These are phyloP conservation scores for Apostasia shenzhenica DNA, from an alignment of 106 monocot genomes.

Conservation along the genomic window DNA sequence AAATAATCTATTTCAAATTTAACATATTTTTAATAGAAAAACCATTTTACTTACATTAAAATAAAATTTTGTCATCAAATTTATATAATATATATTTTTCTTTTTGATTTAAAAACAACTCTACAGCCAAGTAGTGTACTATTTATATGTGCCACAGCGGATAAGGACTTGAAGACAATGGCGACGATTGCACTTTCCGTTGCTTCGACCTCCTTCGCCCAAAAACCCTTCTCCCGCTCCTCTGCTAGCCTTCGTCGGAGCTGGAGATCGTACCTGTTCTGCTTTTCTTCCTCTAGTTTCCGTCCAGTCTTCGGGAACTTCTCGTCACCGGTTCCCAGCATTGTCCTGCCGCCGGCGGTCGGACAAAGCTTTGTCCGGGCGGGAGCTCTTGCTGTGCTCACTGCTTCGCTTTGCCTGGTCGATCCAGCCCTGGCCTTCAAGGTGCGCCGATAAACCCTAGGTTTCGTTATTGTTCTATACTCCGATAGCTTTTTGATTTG, in stretches of 20 bases:
- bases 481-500: neutral
- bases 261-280: neutral
- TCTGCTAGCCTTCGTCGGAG: neutral
- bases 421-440: conserved; percentile 71
- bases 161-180: neutral
- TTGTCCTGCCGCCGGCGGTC: neutral
- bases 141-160: no score
- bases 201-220: neutral
- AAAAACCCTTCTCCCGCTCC: neutral
- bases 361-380: conserved; percentile 2
- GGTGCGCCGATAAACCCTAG: conserved; percentile 14
- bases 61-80: no score
- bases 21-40: no score
- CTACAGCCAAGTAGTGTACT: no score
- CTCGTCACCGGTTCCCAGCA: neutral
- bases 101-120: no score
- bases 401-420: conserved; percentile 45
- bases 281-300: neutral
- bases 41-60: no score
- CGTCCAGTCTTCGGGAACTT: neutral
- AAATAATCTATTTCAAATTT: no score
- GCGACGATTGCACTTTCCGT: neutral
- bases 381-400: conserved; percentile 23
- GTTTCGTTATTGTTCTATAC: neutral
- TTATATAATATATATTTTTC: no score